A percentile compares a stretch with the other conserved stretches of the same genome.
Conservation (phyloP, 1,139 yeast species). For the Yamadazyma membranifaciens region DNA sequence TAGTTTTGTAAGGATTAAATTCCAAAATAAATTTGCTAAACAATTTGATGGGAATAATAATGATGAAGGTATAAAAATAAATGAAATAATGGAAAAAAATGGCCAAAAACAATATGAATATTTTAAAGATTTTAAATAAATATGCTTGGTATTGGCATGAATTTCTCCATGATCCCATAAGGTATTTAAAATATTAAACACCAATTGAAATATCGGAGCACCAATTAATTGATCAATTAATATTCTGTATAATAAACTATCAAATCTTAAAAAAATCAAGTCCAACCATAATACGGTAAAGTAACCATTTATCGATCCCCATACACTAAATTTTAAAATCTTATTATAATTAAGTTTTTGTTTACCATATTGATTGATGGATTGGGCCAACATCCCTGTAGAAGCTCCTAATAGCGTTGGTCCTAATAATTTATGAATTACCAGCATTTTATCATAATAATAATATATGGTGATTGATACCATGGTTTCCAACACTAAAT, state of each 20-base stretch:
- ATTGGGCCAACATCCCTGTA: constrained; percentile 59
- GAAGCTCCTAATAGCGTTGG: constrained; percentile 46
- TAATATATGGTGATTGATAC: constrained; percentile 26
- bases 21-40: constrained; percentile 56
- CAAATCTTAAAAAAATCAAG: constrained; percentile 36
- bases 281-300: constrained; percentile 60
- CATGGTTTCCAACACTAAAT: constrained; percentile 24
- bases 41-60: constrained; percentile 60
- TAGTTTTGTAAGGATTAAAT: constrained; percentile 43
- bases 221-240: constrained; percentile 55
- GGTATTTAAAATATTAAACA: constrained; percentile 47
- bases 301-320: constrained; percentile 64
- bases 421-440: constrained; percentile 29
- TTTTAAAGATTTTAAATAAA: constrained; percentile 48
- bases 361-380: constrained; percentile 49
- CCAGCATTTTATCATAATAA: constrained; percentile 24
- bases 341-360: constrained; percentile 39
- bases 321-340: constrained; percentile 49
- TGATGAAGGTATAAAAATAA: constrained; percentile 45
- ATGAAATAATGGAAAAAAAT: constrained; percentile 48
- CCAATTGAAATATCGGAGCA: constrained; percentile 51
- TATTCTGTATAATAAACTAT: constrained; percentile 36
- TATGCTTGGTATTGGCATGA: constrained; percentile 23
- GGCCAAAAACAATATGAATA: constrained; percentile 63
- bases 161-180: constrained; percentile 57